Base-by-base conservation (phyloP, 129 eudicot species). In the Helianthus tuberosus region DNA sequence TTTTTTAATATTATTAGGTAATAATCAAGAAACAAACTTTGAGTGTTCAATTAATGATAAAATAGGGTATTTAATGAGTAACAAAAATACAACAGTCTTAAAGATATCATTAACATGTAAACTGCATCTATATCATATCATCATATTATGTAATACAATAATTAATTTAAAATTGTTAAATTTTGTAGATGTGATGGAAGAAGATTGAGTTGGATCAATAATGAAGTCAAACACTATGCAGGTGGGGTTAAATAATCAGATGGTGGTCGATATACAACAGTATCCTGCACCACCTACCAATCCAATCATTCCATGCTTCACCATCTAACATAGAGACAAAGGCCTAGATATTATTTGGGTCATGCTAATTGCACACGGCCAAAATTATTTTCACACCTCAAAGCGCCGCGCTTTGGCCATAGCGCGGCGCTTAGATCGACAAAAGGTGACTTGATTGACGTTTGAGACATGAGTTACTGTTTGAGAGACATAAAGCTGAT, bases 161-260 rank as follows among this genome's bases (percentile, higher is more conserved):
- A 46, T 11, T 6, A 67, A 46, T 11, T 17, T 6, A 47, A 48
- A 46, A 51, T 23, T 12, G 39, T 11, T 44, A 6, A 67, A 47
- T 20, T 20, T 67, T 20, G 58, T 67, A 13, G 72, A 67, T 47
- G 57, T 5, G 20, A 23, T 47, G 63, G 74, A 51, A 50, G 39
- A 32, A 32, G 54, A 69, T 69, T 69, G 74, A 68, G 39, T 68
- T 48, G 59, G 58, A 43, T n/a, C 54, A 58, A 72, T 72, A 47
- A 72, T 72, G 52, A 54, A 67, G 74, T 76, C 75, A 43, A 76
- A 55, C 54, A 44, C 49, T 53, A 46, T 54, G 49, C 52, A 47
- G 14, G 78, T 63, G 75, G 69, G 81, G 75, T 68, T 27, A 1
- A 66, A 17, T 36, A 68, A 76, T 76, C 81, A 68, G 80, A 59